Evolutionary conservation across 148 eudicot genomes (phyloP).

Genomic region (Amaranthus hypochondriacus): DNA sequence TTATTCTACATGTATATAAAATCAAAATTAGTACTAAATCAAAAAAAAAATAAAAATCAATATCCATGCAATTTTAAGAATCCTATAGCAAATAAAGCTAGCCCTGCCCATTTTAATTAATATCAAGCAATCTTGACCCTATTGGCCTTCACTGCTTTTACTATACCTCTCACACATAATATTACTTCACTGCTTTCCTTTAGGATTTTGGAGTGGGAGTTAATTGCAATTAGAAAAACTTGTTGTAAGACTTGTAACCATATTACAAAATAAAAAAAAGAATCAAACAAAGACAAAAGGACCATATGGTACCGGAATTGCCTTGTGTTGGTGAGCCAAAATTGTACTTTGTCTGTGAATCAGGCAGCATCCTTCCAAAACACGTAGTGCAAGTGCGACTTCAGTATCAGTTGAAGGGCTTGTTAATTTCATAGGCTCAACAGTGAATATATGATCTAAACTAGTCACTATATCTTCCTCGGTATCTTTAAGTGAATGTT

Average conservation of each 20-base stretch:
- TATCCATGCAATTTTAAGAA: neutral
- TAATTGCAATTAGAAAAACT: neutral
- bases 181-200: neutral
- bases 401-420: conserved; percentile 84
- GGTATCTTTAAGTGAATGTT: conserved; percentile 66
- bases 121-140: neutral
- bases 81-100: neutral
- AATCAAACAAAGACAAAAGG: neutral
- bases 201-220: neutral
- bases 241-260: no score
- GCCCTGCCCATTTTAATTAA: neutral
- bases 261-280: neutral
- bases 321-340: conserved; percentile 82
- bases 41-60: neutral
- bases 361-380: conserved; percentile 94
- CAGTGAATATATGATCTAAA: conserved; percentile 75
- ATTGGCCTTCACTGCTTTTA: neutral
- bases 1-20: neutral
- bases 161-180: neutral
- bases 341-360: conserved; percentile 69
- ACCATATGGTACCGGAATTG: conserved; percentile 48
- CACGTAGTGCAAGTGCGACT: conserved; percentile 91
- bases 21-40: neutral
- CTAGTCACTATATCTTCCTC: conserved; percentile 74
- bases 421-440: conserved; percentile 70